These are phyloP conservation scores for Pseudogymnoascus sp. DNA, from an alignment of 2,329 filamentous ascomycete genomes.

Conservation along the genomic window DNA sequence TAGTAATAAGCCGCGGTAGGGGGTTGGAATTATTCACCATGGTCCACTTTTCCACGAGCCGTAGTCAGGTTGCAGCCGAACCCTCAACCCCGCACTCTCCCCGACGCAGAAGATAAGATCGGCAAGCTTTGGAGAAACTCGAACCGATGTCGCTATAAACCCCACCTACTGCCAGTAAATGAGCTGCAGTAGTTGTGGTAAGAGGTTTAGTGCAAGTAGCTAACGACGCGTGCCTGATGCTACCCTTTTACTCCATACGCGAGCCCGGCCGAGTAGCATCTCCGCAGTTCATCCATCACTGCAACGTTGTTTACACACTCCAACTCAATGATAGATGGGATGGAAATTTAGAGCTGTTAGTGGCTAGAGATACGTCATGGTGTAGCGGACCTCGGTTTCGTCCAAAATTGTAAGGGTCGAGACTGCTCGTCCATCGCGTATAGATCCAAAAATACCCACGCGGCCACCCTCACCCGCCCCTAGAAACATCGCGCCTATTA, in stretches of 20 bases:
- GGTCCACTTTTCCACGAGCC: neutral
- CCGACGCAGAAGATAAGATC: neutral
- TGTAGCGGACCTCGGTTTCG: neutral
- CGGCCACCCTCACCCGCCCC: neutral
- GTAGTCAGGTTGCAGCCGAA: neutral
- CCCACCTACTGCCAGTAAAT: neutral
- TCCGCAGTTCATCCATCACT: neutral
- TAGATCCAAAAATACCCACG: neutral
- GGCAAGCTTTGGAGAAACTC: neutral
- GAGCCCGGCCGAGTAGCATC: neutral
- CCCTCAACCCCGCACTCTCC: neutral
- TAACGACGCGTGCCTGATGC: neutral
- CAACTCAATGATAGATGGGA: neutral
- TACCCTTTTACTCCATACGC: neutral
- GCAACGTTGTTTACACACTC: neutral
- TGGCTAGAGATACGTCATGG: neutral
- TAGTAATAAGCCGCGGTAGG: neutral
- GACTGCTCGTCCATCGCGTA: neutral
- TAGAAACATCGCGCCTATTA: neutral
- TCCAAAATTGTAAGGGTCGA: neutral
- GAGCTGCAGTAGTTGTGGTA: neutral
- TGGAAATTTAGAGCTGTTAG: neutral
- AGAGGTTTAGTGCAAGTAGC: neutral
- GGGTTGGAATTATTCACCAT: neutral
- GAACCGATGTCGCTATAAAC: conserved; percentile 5